A percentile compares a stretch with the other conserved stretches of the same genome.
phyloP scores from a whole-genome alignment of 192 early-diverging fungal genomes.

The Coemansia biformis region DNA sequence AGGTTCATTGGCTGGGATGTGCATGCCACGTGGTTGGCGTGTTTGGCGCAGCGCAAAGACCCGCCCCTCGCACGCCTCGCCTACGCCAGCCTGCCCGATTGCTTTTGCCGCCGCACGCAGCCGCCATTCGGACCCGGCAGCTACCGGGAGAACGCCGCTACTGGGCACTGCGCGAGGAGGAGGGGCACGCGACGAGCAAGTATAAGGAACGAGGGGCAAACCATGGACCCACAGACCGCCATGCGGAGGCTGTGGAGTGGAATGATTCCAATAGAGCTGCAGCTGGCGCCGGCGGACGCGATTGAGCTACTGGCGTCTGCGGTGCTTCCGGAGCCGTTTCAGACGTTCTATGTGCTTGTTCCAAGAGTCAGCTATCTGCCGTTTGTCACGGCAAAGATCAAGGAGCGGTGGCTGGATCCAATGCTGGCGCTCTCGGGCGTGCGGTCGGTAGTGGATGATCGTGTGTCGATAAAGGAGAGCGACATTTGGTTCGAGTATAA shows the following conservation, averaged over 20 bases:
- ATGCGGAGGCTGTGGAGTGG: constrained; percentile 31
- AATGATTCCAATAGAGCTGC: constrained; percentile 43
- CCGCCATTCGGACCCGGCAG: too few relatives aligned
- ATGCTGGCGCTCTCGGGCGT: constrained; percentile 29
- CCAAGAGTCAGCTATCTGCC: constrained; percentile 42
- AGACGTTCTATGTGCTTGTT: constrained; percentile 41
- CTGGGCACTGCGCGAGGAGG: too few relatives aligned
- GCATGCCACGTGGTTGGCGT: too few relatives aligned
- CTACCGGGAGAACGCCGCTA: too few relatives aligned
- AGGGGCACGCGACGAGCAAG: too few relatives aligned
- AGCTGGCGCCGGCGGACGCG: constrained; percentile 33
- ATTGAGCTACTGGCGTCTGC: constrained; percentile 46
- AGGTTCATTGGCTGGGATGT: too few relatives aligned
- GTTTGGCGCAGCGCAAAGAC: too few relatives aligned
- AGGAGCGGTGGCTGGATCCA: constrained; percentile 44
- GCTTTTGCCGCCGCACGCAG: too few relatives aligned
- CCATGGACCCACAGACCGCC: constrained; percentile 8
- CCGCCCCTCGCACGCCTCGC: too few relatives aligned
- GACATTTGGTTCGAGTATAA: constrained; percentile 72
- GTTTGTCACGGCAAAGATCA: constrained; percentile 19
- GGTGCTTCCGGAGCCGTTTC: constrained; percentile 44
- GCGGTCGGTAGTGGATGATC: neutral
- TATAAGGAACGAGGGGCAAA: too few relatives aligned
- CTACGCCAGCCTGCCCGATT: too few relatives aligned
- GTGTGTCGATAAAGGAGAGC: constrained; percentile 19